These are phyloP conservation scores for Pyrenula massariospora DNA, from an alignment of 495 filamentous ascomycete genomes.

Conservation along the genomic window DNA sequence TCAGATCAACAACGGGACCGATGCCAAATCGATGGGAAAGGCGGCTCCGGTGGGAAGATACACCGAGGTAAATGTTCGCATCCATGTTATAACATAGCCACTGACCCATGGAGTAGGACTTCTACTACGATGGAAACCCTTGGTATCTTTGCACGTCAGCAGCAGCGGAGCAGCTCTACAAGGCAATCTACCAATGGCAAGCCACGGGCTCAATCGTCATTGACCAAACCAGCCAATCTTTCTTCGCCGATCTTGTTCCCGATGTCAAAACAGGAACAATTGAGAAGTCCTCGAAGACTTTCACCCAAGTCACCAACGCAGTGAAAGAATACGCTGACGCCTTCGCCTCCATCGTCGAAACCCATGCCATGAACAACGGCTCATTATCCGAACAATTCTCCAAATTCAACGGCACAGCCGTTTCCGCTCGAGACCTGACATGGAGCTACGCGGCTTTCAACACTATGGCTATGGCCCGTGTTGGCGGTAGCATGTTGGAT, in stretches of 20 bases:
- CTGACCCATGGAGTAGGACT: conserved; percentile 8
- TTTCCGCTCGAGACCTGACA: conserved; percentile 49
- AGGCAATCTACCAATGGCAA: conserved; percentile 38
- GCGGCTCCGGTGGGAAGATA: conserved; percentile 59
- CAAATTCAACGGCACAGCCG: conserved; percentile 33
- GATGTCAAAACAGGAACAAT: conserved; percentile 26
- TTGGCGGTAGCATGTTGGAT: background rate
- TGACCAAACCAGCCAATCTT: conserved; percentile 23
- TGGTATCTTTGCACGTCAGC: conserved; percentile 28
- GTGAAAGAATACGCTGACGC: conserved; percentile 37
- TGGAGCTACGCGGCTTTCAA: conserved; percentile 61
- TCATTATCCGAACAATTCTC: conserved; percentile 50
- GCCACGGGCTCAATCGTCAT: conserved; percentile 29
- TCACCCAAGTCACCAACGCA: conserved; percentile 26
- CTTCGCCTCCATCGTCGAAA: conserved; percentile 30
- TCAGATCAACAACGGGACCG: conserved; percentile 37
- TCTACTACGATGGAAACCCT: background rate
- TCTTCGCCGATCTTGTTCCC: conserved; percentile 28
- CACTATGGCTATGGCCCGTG: conserved; percentile 31
- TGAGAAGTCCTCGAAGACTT: conserved; percentile 20
- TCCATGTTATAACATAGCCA: conserved; percentile 8
- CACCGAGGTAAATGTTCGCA: conserved; percentile 44
- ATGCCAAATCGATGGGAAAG: conserved; percentile 20
- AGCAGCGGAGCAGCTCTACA: conserved; percentile 27
- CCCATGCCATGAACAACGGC: conserved; percentile 31